Base-by-base conservation (phyloP, 768 basidiomycete species). In the Rhizopogon vinicolor region DNA sequence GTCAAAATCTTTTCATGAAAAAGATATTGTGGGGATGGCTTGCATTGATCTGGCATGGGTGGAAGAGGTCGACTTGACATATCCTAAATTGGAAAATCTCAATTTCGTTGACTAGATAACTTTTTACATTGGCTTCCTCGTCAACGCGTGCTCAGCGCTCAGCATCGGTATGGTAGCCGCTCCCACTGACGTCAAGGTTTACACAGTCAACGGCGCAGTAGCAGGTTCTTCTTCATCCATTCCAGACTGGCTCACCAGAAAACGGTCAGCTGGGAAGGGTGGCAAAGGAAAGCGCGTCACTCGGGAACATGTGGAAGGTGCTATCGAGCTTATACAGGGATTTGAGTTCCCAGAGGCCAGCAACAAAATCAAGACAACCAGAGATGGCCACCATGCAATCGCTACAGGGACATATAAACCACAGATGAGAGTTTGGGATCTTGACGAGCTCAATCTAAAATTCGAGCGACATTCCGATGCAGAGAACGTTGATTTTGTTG, bases 361-460 rank as follows among this genome's bases (percentile, higher is more conserved):
- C 68, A 95, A 93, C 72, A 85, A 84, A 62, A 80, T 99, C 63
- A 93, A 86, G 71, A 88, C 88, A 5, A 98, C 95, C 2, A 77
- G 87, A 40, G 95, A 99, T 69, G 96, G 97, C 1, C 86, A 89
- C 63, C 89, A 95, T 81, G 88, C 85, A 10, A 81, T 98, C 54
- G 96, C 93, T 0, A 98, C 96, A 22, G 97, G 97, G 25, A 91
- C 89, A 3, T 99, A 99, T 75, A 99, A 99, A 71, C 97, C 97
- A 2, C 93, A 97, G 68, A 93, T 98, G 71, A 82, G 91, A 55
- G 92, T 96, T 5, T 99, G 91, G 87, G 97, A 98, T 70, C 73
- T 99, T 40, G 87, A 92, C 68, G 89, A 96, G 63, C 81, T 99
- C 33, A 85, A 93, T 5, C 78, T 91, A 54, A 98, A 99, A 71